These are phyloP conservation scores for Apophysomyces variabilis DNA, from an alignment of 371 early-diverging fungal species.

Conservation along the genomic window DNA sequence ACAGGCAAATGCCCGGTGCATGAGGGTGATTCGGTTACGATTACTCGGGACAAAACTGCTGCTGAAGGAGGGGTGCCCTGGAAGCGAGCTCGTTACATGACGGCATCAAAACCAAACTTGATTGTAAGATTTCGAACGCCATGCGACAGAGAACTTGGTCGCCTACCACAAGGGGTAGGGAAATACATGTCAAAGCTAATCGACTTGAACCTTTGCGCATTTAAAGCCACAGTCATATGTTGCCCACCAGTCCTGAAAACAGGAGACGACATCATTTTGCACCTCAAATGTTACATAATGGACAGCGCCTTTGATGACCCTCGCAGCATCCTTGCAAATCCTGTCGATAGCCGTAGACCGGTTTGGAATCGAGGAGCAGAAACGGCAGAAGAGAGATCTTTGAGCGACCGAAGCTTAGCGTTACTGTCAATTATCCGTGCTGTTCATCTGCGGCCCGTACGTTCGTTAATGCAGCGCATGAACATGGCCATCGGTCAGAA, in stretches of 20 bases:
- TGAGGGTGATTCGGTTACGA: constrained; percentile 32
- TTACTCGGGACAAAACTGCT: constrained; percentile 26
- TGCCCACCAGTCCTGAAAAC: constrained; percentile 39
- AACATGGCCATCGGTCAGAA: constrained; percentile 20
- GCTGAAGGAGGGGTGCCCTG: not conserved
- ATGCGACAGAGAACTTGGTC: constrained; percentile 47
- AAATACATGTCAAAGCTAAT: constrained; percentile 53
- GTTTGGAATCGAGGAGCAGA: constrained; percentile 32
- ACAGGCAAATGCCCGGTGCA: constrained; percentile 34
- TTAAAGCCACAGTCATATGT: constrained; percentile 50
- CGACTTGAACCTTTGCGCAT: constrained; percentile 52
- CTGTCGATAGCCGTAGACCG: not conserved
- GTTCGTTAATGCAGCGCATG: constrained; percentile 39
- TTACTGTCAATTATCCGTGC: constrained; percentile 47
- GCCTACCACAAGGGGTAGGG: constrained; percentile 48
- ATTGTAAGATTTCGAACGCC: constrained; percentile 58
- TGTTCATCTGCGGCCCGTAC: constrained; percentile 41
- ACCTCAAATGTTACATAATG: constrained; percentile 47
- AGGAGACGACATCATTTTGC: constrained; percentile 58
- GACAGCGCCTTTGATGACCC: constrained; percentile 32
- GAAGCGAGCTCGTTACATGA: constrained; percentile 11
- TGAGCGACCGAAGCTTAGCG: constrained; percentile 46
- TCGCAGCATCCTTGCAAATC: not conserved
- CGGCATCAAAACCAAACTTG: constrained; percentile 38
- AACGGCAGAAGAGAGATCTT: constrained; percentile 30